Conservation (phyloP, 345 rosid species). For the Streptanthus diversifolius region DNA sequence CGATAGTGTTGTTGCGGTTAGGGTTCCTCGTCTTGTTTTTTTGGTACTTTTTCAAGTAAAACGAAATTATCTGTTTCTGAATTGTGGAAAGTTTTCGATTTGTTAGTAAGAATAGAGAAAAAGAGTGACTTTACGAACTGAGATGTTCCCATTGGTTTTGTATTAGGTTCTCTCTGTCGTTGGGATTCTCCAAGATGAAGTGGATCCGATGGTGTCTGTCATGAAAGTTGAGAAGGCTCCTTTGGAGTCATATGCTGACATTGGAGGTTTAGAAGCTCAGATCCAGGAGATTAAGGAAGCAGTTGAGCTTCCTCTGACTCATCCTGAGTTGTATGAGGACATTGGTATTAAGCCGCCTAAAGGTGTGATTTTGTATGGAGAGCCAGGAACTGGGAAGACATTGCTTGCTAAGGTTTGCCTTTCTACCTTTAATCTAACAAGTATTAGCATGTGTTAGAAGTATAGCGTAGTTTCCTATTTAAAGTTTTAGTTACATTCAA, state of each 20-base stretch:
- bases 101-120: neutral
- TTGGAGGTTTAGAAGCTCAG: slow-evolving; percentile 98
- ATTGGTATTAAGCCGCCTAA: slow-evolving; percentile 99
- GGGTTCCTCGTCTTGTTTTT: neutral
- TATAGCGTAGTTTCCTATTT: neutral
- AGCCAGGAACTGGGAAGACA: slow-evolving; percentile 99
- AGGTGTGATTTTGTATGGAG: slow-evolving; percentile 98
- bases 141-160: neutral
- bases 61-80: neutral
- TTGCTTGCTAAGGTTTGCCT: slow-evolving; percentile 84
- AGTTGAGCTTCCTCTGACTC: slow-evolving; percentile 96
- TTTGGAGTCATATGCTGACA: slow-evolving; percentile 93
- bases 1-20: neutral
- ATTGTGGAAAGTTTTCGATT: neutral
- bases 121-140: neutral
- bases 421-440: neutral
- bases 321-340: slow-evolving; percentile 97
- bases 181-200: slow-evolving; percentile 96
- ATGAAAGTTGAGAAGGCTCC: slow-evolving; percentile 99
- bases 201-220: slow-evolving; percentile 98
- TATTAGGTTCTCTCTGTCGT: slow-evolving; percentile 87
- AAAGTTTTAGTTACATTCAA: neutral
- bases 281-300: slow-evolving; percentile 99
- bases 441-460: neutral
- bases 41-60: neutral